Evolutionary conservation across 2,329 filamentous ascomycete genomes (phyloP), one percentile per base, ranked within the genome.

Genomic region (Aspergillus puulaauensis): DNA sequence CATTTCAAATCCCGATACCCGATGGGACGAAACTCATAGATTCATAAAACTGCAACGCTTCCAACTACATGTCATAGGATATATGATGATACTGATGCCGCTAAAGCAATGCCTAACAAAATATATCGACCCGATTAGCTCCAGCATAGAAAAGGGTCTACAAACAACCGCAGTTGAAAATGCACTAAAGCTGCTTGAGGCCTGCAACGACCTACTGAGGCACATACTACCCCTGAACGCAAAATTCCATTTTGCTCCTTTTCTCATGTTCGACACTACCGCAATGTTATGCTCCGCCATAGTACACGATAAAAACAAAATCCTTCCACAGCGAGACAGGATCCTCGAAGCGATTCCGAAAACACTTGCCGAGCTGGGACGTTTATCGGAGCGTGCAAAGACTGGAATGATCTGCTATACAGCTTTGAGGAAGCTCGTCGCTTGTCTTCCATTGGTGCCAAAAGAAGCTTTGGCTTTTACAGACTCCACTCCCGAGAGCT

Each of bases 241-340:
- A 6, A 81, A 79, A 37, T 82, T 81, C 43, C 79, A 82, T 60
- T 75, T 80, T 52, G 76, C 80, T 6, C 69, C 80, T 0, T 83
- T 83, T 56, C 72, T 74, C 44, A 77, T 82, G 33, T 84, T 84
- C 47, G 80, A 84, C 59, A 81, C 79, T 0, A 76, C 80, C 0
- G 79, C 81, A 0, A 70, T 81, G 17, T 65, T 83, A 4, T 83
- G 79, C 68, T 83, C 81, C 0, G 77, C 80, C 3, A 70, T 84
- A 6, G 73, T 82, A 4, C 81, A 83, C 58, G 82, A 84, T 57
- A 65, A 70, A n/a, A 70, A 78, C 31, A 62, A 66, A 17, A 70
- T 66, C 12, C 68, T 83, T 3, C 74, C 76, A 4, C 73, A 72
- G 12, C 76, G 77, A 12, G 69, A 76, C 2, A 73, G 78, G 15